Conservation (phyloP, 1,139 yeast species). For the Nakaseomyces delphensis region DNA sequence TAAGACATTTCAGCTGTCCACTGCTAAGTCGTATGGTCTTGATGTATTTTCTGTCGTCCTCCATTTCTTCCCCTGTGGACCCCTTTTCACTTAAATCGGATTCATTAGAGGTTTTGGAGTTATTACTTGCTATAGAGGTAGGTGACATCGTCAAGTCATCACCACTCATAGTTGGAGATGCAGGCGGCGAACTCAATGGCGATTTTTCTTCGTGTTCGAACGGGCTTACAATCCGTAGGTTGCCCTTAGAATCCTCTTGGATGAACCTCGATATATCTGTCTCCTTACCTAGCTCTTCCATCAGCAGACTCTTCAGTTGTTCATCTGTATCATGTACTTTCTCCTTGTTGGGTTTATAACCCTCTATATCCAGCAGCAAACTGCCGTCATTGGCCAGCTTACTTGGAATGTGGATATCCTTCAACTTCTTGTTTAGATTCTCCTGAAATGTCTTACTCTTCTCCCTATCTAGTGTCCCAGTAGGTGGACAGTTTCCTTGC, state of each 20-base stretch:
- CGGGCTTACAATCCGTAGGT: constrained; percentile 50
- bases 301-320: constrained; percentile 59
- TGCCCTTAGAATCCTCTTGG: constrained; percentile 62
- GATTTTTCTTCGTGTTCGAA: constrained; percentile 28
- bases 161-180: constrained; percentile 18
- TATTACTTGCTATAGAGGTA: constrained; percentile 7
- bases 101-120: constrained; percentile 4
- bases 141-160: constrained; percentile 8
- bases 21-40: constrained; percentile 87
- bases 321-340: constrained; percentile 64
- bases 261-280: constrained; percentile 42
- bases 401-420: constrained; percentile 72
- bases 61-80: constrained; percentile 8
- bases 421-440: constrained; percentile 57
- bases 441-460: constrained; percentile 32
- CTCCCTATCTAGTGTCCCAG: constrained; percentile 10
- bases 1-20: constrained; percentile 70
- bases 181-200: constrained; percentile 18
- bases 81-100: constrained; percentile 8
- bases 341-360: constrained; percentile 81
- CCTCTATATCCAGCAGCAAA: constrained; percentile 87
- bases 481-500: no score
- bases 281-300: constrained; percentile 58
- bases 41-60: constrained; percentile 40
- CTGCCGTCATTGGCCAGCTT: constrained; percentile 87